Base-by-base conservation (phyloP, 2,329 filamentous ascomycete genomes). In the Coniella vitis region DNA sequence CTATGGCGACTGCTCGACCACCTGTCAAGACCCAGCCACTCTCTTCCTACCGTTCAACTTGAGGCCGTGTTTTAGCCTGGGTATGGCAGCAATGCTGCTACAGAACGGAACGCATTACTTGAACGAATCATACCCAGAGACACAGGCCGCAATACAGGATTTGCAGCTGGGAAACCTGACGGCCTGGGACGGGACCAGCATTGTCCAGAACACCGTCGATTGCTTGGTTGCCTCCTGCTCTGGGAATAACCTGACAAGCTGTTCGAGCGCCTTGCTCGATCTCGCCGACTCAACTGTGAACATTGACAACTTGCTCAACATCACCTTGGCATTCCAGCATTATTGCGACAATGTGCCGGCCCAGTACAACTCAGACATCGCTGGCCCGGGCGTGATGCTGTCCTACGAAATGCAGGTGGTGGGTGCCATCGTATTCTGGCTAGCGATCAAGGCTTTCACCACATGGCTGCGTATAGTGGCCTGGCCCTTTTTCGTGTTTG, bases 351-450 rank as follows among this genome's bases (percentile, higher is more conserved):
- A 34, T 3, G 41, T 44, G 14, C 39, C 35, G 17, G 19, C 44
- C 17, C 39, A 48, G 10, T 37, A 44, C 19, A 48, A 48, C n/a
- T 41, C 40, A 3, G 47, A 48, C 20, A 48, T 48, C 4, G 47
- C 47, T 5, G 47, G 40, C 2, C 47, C 47, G 4, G 47, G 47
- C 9, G 40, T 48, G 9, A 48, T 48, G 39, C 43, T 20, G 14
- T 48, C 47, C 5, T 48, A 48, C 7, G 17, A 44, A 4, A 14
- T 48, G n/a, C 47, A 48, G 8, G 32, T 48, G 25, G 38, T 35
- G 22, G 40, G 17, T 2, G 35, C 16, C 16, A 34, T 48, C 9
- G 4, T 25, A 19, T 44, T 48, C 35, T 48, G 47, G 47, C 17
- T 48, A 19, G n/a, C 44, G 17, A 21, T 45, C 16, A 38, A 38